Percentiles rank a stretch among this genome's conserved stretches.
These are phyloP conservation scores for Picea engelmannii DNA, from an alignment of 83 land plant genomes.

Conservation along the genomic window DNA sequence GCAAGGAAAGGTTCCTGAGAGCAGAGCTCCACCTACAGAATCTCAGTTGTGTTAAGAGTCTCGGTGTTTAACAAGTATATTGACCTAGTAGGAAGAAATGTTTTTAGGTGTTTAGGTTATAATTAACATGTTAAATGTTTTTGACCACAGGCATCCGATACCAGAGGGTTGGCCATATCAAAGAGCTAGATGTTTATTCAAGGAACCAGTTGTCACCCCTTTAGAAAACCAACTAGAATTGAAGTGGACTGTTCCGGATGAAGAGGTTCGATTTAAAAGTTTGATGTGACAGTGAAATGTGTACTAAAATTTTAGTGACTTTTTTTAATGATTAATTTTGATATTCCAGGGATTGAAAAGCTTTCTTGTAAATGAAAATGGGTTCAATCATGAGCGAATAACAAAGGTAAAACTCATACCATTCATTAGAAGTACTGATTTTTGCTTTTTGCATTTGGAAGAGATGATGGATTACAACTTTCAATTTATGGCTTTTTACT, in stretches of 20 bases:
- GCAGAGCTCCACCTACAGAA: too few species aligned
- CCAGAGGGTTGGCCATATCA: slow-evolving; percentile 93
- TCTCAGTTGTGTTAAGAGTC: too few species aligned
- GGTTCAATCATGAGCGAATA: slow-evolving; percentile 88
- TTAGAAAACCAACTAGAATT: slow-evolving; percentile 55
- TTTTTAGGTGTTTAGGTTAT: background rate
- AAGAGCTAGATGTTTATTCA: slow-evolving; percentile 86
- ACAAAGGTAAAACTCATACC: slow-evolving; percentile 56
- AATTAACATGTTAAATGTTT: background rate
- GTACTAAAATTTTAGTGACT: background rate
- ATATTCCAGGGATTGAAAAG: slow-evolving; percentile 60
- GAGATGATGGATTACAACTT: slow-evolving; percentile 14
- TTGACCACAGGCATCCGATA: slow-evolving; percentile 69
- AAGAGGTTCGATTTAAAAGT: slow-evolving; percentile 53
- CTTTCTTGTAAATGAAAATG: slow-evolving; percentile 93
- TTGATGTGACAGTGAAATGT: background rate
- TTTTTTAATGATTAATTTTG: slow-evolving; percentile 14
- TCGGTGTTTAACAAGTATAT: too few species aligned
- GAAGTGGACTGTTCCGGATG: slow-evolving; percentile 91
- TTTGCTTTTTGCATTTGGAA: background rate
- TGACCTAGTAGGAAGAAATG: background rate
- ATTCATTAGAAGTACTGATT: background rate
- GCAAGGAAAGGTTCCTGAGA: too few species aligned
- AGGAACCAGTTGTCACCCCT: slow-evolving; percentile 74
- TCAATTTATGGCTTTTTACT: background rate